Conservation (phyloP, 768 basidiomycete genomes). For the Tulasnella sp. region DNA sequence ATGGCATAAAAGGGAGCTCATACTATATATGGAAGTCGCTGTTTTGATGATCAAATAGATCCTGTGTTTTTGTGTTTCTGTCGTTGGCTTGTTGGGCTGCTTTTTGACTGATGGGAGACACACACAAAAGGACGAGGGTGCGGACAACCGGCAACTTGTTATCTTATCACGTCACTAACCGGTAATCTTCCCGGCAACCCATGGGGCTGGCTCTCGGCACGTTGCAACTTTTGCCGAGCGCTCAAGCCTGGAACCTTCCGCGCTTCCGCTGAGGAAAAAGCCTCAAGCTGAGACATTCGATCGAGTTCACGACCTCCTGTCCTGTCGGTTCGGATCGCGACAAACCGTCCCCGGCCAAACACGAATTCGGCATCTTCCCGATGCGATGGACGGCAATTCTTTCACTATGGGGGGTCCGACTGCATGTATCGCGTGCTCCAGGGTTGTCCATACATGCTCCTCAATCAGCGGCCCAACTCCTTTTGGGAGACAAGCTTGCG, state of each 20-base stretch:
- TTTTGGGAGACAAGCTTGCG: background rate
- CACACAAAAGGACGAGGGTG: background rate
- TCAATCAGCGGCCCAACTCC: background rate
- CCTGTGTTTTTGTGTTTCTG: too few relatives aligned
- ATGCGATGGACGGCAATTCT: background rate
- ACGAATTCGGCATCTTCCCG: background rate
- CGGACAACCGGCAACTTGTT: background rate
- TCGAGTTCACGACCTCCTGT: background rate
- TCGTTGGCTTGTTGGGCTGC: too few relatives aligned
- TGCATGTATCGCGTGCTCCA: background rate
- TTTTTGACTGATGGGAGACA: too few relatives aligned
- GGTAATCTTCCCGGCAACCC: background rate
- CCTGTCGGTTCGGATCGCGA: background rate
- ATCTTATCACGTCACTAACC: background rate
- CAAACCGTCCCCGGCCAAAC: background rate
- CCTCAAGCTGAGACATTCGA: background rate
- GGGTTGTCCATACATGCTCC: background rate
- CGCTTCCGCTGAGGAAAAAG: background rate
- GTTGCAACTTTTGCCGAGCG: background rate
- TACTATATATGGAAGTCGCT: too few relatives aligned
- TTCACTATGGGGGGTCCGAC: background rate
- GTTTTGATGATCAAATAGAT: too few relatives aligned
- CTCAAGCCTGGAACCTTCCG: conserved; percentile 11
- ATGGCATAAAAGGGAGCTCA: too few relatives aligned
- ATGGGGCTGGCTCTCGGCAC: background rate